These are phyloP conservation scores for Ceratocystis cubensis DNA, from an alignment of 2,329 filamentous ascomycete species.

Conservation along the genomic window DNA sequence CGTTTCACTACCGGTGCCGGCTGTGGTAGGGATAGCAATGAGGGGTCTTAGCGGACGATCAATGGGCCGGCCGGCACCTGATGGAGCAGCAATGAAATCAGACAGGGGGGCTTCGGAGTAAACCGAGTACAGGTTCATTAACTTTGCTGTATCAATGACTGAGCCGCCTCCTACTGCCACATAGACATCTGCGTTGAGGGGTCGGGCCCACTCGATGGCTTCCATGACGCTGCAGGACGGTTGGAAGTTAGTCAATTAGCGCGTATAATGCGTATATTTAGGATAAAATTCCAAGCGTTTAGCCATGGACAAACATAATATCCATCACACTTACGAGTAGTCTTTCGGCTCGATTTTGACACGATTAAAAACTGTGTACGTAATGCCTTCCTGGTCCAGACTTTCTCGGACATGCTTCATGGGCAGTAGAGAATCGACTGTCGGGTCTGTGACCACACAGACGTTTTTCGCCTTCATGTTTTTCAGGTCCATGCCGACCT, in stretches of 20 bases:
- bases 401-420: constrained; percentile 83
- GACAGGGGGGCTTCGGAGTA: constrained; percentile 90
- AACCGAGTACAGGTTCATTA: constrained; percentile 92
- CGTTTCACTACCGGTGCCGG: constrained; percentile 84
- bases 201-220: constrained; percentile 75
- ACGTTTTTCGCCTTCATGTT: constrained; percentile 82
- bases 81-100: constrained; percentile 92
- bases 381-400: constrained; percentile 62
- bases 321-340: constrained; percentile 46
- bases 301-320: constrained; percentile 26
- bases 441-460: constrained; percentile 81
- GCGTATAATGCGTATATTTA: not conserved
- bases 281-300: not conserved
- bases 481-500: constrained; percentile 94
- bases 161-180: constrained; percentile 85
- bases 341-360: constrained; percentile 89
- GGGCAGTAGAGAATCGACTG: constrained; percentile 67
- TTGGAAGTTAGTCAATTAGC: not conserved
- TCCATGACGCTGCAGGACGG: constrained; percentile 56
- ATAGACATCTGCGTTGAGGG: constrained; percentile 73
- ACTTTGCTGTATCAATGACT: constrained; percentile 94
- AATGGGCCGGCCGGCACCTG: constrained; percentile 70
- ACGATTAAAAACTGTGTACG: constrained; percentile 68
- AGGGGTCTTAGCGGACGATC: constrained; percentile 53
- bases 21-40: constrained; percentile 65